Percentiles rank a stretch among this genome's conserved stretches.
These are phyloP conservation scores for Pseudocercospora pini-densiflorae DNA, from an alignment of 2,329 filamentous ascomycete species.

Conservation along the genomic window DNA sequence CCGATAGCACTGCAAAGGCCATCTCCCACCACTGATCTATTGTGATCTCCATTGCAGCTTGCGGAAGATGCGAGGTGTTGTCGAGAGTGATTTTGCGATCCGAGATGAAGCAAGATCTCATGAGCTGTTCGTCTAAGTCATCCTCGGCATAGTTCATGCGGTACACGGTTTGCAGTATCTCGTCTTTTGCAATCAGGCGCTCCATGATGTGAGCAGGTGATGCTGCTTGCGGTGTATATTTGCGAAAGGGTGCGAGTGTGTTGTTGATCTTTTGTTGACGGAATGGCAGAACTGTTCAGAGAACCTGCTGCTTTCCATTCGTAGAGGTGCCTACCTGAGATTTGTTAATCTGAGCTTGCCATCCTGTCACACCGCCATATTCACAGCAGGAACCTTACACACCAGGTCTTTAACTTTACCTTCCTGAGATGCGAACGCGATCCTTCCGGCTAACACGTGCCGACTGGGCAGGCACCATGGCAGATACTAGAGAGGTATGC, in stretches of 20 bases:
- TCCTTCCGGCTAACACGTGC: neutral
- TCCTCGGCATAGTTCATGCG: neutral
- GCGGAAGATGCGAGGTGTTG: neutral
- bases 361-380: neutral
- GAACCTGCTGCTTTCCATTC: no score
- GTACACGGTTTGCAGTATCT: neutral
- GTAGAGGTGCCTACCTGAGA: neutral
- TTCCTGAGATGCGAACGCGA: no score
- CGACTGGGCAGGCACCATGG: neutral
- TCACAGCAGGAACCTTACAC: neutral
- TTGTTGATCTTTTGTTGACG: neutral
- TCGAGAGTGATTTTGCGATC: neutral
- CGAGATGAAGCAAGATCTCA: neutral
- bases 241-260: neutral
- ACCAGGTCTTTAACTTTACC: no score
- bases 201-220: neutral
- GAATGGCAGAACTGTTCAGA: no score
- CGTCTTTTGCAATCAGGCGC: slow-evolving; percentile 1
- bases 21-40: neutral
- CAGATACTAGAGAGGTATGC: no score
- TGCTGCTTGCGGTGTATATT: neutral
- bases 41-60: neutral
- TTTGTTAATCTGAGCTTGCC: neutral
- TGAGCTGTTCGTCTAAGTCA: neutral
- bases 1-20: neutral